Conservation (phyloP, 2,329 filamentous ascomycete species). For the Graphilbum fragrans region DNA sequence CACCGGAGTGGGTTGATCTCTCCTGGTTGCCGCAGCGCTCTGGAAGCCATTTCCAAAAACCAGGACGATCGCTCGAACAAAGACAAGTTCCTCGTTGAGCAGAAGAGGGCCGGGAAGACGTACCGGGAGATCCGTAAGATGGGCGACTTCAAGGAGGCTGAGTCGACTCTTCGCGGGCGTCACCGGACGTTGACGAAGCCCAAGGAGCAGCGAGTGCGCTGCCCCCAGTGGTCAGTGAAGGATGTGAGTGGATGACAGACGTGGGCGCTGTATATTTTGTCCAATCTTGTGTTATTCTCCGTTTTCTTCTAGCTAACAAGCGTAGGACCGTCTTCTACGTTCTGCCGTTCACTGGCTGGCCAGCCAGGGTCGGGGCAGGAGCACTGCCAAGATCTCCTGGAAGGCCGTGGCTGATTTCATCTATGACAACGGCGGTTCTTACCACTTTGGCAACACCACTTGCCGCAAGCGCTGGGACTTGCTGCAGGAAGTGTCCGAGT, state of each 20-base stretch:
- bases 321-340: conserved; percentile 32
- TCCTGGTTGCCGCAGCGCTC: not conserved
- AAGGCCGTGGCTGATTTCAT: conserved; percentile 45
- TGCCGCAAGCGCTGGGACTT: conserved; percentile 47
- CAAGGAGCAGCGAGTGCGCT: conserved; percentile 48
- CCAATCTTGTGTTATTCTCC: not conserved
- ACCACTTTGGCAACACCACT: conserved; percentile 46
- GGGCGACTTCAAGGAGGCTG: conserved; percentile 49
- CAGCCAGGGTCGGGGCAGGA: conserved; percentile 15
- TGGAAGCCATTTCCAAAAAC: not conserved
- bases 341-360: conserved; percentile 26
- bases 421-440: conserved; percentile 35
- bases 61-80: conserved; percentile 14
- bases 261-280: not conserved
- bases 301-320: not conserved
- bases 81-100: conserved; percentile 39
- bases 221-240: conserved; percentile 47
- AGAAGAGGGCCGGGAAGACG: conserved; percentile 43
- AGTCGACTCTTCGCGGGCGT: conserved; percentile 61
- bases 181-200: conserved; percentile 53
- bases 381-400: conserved; percentile 36
- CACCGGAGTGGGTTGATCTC: too few relatives aligned
- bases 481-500: conserved; percentile 14
- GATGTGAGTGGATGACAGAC: conserved; percentile 46
- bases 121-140: conserved; percentile 50